These are phyloP conservation scores for Neurospora crassa DNA, from an alignment of 2,329 filamentous ascomycete species.

Conservation along the genomic window DNA sequence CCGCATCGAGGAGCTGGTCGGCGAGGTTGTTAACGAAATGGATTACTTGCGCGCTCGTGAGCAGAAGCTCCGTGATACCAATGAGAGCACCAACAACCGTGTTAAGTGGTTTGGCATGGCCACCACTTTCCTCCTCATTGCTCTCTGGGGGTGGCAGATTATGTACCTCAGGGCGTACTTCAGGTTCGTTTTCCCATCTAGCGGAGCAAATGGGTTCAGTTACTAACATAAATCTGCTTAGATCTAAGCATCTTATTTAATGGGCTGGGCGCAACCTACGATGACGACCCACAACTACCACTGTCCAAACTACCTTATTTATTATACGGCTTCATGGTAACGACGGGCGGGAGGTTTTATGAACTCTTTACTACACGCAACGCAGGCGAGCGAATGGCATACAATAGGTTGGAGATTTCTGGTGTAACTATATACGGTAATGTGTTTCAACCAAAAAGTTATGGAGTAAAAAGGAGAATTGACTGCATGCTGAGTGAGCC, in stretches of 20 bases:
- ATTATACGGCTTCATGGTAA: constrained; percentile 11
- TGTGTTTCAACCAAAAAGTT: background rate
- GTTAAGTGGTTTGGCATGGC: constrained; percentile 98
- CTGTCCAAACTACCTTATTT: background rate
- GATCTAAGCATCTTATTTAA: constrained; percentile 62
- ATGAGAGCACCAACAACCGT: constrained; percentile 97
- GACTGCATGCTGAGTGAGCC: background rate
- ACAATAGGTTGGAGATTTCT: background rate
- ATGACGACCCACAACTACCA: background rate
- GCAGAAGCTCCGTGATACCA: constrained; percentile 94
- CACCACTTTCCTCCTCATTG: constrained; percentile 85
- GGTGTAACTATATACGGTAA: background rate
- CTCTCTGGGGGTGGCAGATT: constrained; percentile 91
- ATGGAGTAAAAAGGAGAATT: background rate
- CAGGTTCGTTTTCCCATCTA: constrained; percentile 38
- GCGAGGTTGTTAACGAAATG: constrained; percentile 88
- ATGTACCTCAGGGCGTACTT: constrained; percentile 97
- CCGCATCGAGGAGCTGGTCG: constrained; percentile 82
- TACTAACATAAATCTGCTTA: constrained; percentile 21
- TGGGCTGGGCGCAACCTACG: background rate
- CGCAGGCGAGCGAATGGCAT: constrained; percentile 15
- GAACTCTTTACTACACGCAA: constrained; percentile 10
- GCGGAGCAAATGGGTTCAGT: background rate
- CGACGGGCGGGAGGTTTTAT: constrained; percentile 11
- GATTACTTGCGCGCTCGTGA: constrained; percentile 85